A percentile compares a stretch with the other conserved stretches of the same genome.
phyloP scores from a whole-genome alignment of 2,329 filamentous ascomycete species.

The Fusarium pseudoanthophilum region DNA sequence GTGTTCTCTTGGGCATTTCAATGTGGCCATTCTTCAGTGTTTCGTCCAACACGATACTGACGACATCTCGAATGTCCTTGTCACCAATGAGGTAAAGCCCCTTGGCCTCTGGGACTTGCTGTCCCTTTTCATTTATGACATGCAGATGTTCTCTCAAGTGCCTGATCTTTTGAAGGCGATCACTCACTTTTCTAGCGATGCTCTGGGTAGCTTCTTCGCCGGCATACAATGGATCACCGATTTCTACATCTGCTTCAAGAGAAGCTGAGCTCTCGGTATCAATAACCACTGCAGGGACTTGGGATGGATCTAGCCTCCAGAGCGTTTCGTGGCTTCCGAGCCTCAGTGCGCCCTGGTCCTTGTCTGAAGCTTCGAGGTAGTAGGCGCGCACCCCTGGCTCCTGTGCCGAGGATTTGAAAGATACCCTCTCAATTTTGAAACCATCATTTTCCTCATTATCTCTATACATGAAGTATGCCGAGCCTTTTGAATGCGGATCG shows the following conservation, averaged over 20 bases:
- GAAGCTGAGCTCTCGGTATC: background rate
- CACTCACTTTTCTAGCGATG: constrained; percentile 34
- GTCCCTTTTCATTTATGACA: constrained; percentile 24
- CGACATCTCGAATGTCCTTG: constrained; percentile 40
- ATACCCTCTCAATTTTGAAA: constrained; percentile 19
- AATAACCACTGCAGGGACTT: background rate
- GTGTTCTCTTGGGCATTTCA: background rate
- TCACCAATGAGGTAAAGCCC: constrained; percentile 39
- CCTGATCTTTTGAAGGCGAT: constrained; percentile 32
- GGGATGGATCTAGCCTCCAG: constrained; percentile 7
- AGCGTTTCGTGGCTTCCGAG: constrained; percentile 9
- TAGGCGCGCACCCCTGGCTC: constrained; percentile 16
- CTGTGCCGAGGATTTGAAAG: constrained; percentile 15
- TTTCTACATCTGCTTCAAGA: background rate
- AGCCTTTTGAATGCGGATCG: constrained; percentile 22
- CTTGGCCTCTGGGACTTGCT: constrained; percentile 14
- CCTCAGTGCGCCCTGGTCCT: constrained; percentile 3
- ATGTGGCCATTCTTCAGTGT: constrained; percentile 5
- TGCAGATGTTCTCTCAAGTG: constrained; percentile 28
- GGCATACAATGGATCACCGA: constrained; percentile 9
- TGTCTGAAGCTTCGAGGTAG: constrained; percentile 20
- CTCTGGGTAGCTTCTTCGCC: constrained; percentile 16
- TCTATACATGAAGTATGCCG: constrained; percentile 31
- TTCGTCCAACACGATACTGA: constrained; percentile 37
- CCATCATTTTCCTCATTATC: constrained; percentile 8